Conservation (phyloP, 768 basidiomycete genomes). For the Termitomyces heimii region DNA sequence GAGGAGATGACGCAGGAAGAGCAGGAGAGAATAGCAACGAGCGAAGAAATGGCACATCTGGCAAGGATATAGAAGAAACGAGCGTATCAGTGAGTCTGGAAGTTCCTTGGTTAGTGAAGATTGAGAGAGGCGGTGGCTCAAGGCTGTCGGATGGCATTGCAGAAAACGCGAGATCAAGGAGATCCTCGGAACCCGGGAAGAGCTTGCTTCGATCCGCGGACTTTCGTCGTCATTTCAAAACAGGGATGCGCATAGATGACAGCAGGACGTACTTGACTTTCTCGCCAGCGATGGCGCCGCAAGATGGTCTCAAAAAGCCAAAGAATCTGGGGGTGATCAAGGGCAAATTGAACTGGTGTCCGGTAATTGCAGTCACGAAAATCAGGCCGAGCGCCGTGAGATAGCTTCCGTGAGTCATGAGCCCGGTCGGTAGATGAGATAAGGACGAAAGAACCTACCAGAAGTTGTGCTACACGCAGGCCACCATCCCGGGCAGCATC, state of each 20-base stretch:
- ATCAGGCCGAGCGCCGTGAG: conserved; percentile 69
- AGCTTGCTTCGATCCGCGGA: conserved; percentile 33
- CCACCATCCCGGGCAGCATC: conserved; percentile 75
- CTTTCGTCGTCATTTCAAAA: conserved; percentile 17
- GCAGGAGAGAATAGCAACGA: conserved; percentile 50
- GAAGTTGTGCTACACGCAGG: conserved; percentile 55
- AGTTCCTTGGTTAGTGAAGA: conserved; percentile 36
- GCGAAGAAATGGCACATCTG: conserved; percentile 45
- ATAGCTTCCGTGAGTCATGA: conserved; percentile 35
- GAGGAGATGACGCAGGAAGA: conserved; percentile 29
- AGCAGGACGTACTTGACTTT: conserved; percentile 44
- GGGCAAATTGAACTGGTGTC: conserved; percentile 64
- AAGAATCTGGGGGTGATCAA: conserved; percentile 54
- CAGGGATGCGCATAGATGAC: conserved; percentile 6
- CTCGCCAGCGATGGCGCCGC: conserved; percentile 54
- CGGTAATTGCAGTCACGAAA: conserved; percentile 67
- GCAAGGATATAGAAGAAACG: conserved; percentile 45
- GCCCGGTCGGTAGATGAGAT: conserved; percentile 2
- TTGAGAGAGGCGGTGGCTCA: conserved; percentile 32
- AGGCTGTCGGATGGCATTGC: conserved; percentile 34
- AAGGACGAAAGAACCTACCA: conserved; percentile 38
- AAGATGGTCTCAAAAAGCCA: conserved; percentile 68
- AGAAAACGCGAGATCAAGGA: conserved; percentile 30
- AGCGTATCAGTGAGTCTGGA: conserved; percentile 42
- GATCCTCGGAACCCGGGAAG: conserved; percentile 27